Evolutionary conservation across 768 basidiomycete species (phyloP).

Genomic region (Leccinum incarnatum): DNA sequence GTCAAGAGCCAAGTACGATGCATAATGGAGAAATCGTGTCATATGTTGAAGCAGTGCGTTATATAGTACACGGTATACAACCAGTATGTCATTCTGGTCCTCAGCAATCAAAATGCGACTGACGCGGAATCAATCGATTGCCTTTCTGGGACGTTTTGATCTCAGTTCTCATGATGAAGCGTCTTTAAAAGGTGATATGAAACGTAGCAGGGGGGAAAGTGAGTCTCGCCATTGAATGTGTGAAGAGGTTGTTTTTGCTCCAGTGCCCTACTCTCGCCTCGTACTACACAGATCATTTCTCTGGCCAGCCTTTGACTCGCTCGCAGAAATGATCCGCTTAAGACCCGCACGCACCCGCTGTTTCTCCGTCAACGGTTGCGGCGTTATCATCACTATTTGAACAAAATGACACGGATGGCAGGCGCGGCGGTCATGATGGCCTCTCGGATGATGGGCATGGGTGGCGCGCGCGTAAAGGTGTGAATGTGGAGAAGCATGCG

Average conservation of each 20-base stretch:
- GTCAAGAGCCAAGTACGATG: too few relatives aligned
- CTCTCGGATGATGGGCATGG: slow-evolving; percentile 73
- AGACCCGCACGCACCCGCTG: slow-evolving; percentile 73
- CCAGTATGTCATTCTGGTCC: too few relatives aligned
- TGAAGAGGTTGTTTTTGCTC: slow-evolving; percentile 50
- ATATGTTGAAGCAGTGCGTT: too few relatives aligned
- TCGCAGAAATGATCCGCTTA: slow-evolving; percentile 65
- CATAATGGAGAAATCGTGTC: too few relatives aligned
- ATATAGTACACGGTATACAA: too few relatives aligned
- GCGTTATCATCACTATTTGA: slow-evolving; percentile 57
- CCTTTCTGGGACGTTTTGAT: too few relatives aligned
- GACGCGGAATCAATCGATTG: too few relatives aligned
- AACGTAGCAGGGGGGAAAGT: too few relatives aligned
- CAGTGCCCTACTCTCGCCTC: slow-evolving; percentile 58
- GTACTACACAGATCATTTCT: slow-evolving; percentile 72
- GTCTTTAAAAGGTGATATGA: too few relatives aligned
- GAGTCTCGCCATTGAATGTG: too few relatives aligned
- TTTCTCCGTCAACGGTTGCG: slow-evolving; percentile 74
- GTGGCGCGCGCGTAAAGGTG: slow-evolving; percentile 70
- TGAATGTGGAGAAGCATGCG: slow-evolving; percentile 68
- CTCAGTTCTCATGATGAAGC: too few relatives aligned
- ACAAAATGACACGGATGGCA: slow-evolving; percentile 57
- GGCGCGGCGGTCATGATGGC: slow-evolving; percentile 73
- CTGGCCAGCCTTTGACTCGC: slow-evolving; percentile 57
- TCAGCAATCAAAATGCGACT: too few relatives aligned